A percentile compares a stretch with the other conserved stretches of the same genome.
Evolutionary conservation across 495 filamentous ascomycete species (phyloP).

Genomic region (Xylaria venustula): DNA sequence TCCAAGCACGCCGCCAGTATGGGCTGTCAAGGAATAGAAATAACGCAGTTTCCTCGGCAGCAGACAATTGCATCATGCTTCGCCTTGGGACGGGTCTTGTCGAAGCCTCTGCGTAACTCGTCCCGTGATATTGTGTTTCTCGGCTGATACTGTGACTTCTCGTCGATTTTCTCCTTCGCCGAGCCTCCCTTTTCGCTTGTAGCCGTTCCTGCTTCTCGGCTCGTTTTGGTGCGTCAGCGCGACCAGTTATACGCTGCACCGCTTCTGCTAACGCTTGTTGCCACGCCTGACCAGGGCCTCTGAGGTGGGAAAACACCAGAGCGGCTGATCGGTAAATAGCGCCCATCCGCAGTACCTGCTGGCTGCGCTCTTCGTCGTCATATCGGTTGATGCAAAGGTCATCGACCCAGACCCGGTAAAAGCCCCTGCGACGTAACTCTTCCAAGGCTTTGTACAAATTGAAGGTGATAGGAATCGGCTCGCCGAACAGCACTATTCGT

Average conservation of each 20-base stretch:
- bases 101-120: not conserved
- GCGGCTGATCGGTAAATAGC: conserved; percentile 8
- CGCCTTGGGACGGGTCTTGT: not conserved
- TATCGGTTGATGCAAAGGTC: conserved; percentile 23
- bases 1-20: conserved; percentile 11
- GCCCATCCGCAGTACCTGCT: conserved; percentile 14
- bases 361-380: conserved; percentile 18
- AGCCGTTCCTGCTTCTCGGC: not conserved
- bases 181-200: not conserved
- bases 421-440: not conserved
- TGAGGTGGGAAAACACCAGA: not conserved
- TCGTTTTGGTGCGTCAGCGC: not conserved
- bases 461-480: not conserved
- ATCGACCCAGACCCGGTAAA: conserved; percentile 17
- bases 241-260: not conserved
- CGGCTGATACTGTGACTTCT: not conserved
- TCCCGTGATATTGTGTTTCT: not conserved
- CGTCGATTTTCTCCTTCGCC: not conserved
- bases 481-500: not conserved
- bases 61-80: not conserved
- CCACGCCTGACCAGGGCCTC: not conserved
- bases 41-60: conserved; percentile 6
- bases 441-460: conserved; percentile 8
- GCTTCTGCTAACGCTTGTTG: not conserved
- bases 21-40: conserved; percentile 2